phyloP scores from a whole-genome alignment of 495 filamentous ascomycete genomes.

The Talaromyces proteolyticus region DNA sequence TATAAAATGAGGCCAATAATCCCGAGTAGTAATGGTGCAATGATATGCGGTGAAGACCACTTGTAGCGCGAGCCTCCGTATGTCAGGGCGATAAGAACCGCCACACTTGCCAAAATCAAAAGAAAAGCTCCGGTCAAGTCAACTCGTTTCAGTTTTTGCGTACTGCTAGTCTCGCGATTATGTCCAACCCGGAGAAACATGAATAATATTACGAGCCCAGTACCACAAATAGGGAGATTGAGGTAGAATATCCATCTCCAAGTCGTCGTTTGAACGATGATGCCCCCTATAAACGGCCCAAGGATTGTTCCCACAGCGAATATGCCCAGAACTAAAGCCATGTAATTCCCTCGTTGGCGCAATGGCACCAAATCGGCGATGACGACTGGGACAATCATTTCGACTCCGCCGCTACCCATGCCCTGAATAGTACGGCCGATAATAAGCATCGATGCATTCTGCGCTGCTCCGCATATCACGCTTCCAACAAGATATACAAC shows the following conservation, averaged over 20 bases:
- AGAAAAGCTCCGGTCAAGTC: constrained; percentile 55
- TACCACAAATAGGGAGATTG: constrained; percentile 48
- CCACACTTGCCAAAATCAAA: constrained; percentile 44
- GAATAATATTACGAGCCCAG: constrained; percentile 36
- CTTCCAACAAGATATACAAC: constrained; percentile 38
- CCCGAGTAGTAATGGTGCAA: constrained; percentile 54
- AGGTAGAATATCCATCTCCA: constrained; percentile 49
- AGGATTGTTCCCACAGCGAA: constrained; percentile 63
- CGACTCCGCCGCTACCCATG: constrained; percentile 24
- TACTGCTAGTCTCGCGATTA: constrained; percentile 25
- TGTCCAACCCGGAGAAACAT: constrained; percentile 44
- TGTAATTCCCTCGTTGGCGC: constrained; percentile 18
- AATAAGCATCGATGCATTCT: constrained; percentile 20
- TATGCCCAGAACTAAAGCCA: constrained; percentile 39
- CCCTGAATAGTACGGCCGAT: constrained; percentile 32
- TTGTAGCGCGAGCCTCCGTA: constrained; percentile 45
- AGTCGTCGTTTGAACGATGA: constrained; percentile 46
- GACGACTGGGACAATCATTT: constrained; percentile 51
- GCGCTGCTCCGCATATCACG: constrained; percentile 26
- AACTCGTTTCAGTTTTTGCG: constrained; percentile 39
- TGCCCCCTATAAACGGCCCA: constrained; percentile 64
- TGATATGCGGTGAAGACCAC: constrained; percentile 44
- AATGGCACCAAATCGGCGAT: constrained; percentile 25
- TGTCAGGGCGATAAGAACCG: constrained; percentile 42
- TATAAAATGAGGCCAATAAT: constrained; percentile 35